Percentiles rank a stretch among this genome's conserved stretches.
Evolutionary conservation across 2,329 filamentous ascomycete species (phyloP).

Genomic region (Fusarium nodosum): DNA sequence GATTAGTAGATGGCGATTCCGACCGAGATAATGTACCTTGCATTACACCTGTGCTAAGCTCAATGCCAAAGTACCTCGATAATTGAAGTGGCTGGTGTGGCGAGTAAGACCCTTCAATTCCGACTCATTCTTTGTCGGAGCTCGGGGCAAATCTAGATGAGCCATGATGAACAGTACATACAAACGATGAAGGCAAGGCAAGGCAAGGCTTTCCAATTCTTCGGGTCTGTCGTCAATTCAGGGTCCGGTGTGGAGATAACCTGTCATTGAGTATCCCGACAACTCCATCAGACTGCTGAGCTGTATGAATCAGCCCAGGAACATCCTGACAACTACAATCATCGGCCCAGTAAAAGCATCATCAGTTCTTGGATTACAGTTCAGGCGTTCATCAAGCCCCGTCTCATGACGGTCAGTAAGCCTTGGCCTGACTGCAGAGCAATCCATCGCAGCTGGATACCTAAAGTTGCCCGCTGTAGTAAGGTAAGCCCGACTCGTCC

Average conservation of each 20-base stretch:
- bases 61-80: conserved; percentile 26
- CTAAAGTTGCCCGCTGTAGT: conserved; percentile 21
- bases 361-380: conserved; percentile 25
- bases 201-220: conserved; percentile 26
- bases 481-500: conserved; percentile 25
- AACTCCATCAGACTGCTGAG: conserved; percentile 14
- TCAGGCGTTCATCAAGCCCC: conserved; percentile 30
- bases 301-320: conserved; percentile 33
- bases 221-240: conserved; percentile 27
- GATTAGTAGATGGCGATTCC: conserved; percentile 35
- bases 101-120: conserved; percentile 42
- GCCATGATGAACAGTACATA: conserved; percentile 1
- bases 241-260: conserved; percentile 37
- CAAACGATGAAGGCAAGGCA: conserved; percentile 4
- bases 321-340: conserved; percentile 28
- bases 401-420: conserved; percentile 24
- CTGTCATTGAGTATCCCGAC: conserved; percentile 15
- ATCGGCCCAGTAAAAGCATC: conserved; percentile 29
- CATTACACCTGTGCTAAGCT: not conserved
- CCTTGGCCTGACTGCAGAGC: conserved; percentile 19
- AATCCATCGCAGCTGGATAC: conserved; percentile 16
- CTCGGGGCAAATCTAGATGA: conserved; percentile 25
- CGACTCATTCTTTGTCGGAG: conserved; percentile 12
- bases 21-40: conserved; percentile 31
- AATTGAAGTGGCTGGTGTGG: conserved; percentile 47